These are phyloP conservation scores for Curvularia eragrostidis DNA, from an alignment of 2,329 filamentous ascomycete genomes.

Conservation along the genomic window DNA sequence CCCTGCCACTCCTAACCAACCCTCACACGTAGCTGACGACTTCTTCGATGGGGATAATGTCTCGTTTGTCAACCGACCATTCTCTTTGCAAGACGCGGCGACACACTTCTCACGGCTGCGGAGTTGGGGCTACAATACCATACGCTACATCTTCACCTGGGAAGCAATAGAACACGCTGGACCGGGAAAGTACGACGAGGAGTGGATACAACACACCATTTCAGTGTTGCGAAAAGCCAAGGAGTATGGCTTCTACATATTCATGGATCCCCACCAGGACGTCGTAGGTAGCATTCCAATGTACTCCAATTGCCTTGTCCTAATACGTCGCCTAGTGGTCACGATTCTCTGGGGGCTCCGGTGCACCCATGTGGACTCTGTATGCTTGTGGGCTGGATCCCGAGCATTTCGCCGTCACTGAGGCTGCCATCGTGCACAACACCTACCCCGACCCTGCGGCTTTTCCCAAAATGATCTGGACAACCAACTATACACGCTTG, in stretches of 20 bases:
- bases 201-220: conserved; percentile 91
- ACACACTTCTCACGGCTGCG: conserved; percentile 85
- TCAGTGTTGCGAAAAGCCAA: conserved; percentile 82
- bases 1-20: conserved; percentile 79
- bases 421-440: conserved; percentile 94
- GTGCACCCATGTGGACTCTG: conserved; percentile 96
- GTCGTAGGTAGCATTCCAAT: conserved; percentile 66
- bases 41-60: conserved; percentile 96
- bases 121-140: conserved; percentile 93
- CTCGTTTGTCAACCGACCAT: conserved; percentile 86
- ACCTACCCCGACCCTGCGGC: conserved; percentile 83
- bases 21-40: conserved; percentile 75
- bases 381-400: conserved; percentile 94
- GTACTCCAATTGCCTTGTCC: conserved; percentile 8
- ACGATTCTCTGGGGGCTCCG: conserved; percentile 89
- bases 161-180: conserved; percentile 96
- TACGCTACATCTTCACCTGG: conserved; percentile 98
- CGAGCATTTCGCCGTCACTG: conserved; percentile 79
- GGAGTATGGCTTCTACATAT: conserved; percentile 91
- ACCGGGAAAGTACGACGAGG: conserved; percentile 90
- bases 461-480: conserved; percentile 99
- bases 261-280: conserved; percentile 99
- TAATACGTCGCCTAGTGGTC: conserved; percentile 72
- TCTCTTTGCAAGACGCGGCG: conserved; percentile 80
- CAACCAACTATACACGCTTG: conserved; percentile 91